These are phyloP conservation scores for Aspergillus puulaauensis DNA, from an alignment of 2,329 filamentous ascomycete species.

Conservation along the genomic window DNA sequence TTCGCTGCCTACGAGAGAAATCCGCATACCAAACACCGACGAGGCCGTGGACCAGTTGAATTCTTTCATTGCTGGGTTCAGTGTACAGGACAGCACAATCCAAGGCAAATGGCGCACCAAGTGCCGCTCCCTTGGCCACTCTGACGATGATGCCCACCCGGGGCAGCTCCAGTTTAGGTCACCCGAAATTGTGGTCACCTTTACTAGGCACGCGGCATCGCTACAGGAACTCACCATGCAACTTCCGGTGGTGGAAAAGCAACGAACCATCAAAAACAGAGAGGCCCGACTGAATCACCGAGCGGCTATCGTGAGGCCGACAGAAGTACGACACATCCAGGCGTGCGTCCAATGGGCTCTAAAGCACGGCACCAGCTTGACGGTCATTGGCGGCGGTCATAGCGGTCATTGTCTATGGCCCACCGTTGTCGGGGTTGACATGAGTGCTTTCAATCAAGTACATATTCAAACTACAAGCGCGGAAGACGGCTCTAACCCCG, in stretches of 20 bases:
- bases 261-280: conserved; percentile 37
- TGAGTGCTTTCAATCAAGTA: conserved; percentile 56
- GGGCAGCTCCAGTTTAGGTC: conserved; percentile 48
- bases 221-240: conserved; percentile 45
- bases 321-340: conserved; percentile 51
- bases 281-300: conserved; percentile 50
- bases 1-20: conserved; percentile 46
- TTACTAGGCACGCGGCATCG: conserved; percentile 47
- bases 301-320: conserved; percentile 49
- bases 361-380: conserved; percentile 46
- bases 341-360: conserved; percentile 58
- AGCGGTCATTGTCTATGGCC: conserved; percentile 58
- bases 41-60: conserved; percentile 51
- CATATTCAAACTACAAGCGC: conserved; percentile 36
- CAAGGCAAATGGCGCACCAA: conserved; percentile 50
- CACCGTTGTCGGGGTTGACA: conserved; percentile 57
- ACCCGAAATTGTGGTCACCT: conserved; percentile 53
- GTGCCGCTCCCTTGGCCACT: conserved; percentile 51
- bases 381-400: conserved; percentile 59
- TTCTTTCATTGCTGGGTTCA: conserved; percentile 52
- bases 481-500: conserved; percentile 4
- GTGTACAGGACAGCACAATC: conserved; percentile 35
- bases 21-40: conserved; percentile 48
- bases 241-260: conserved; percentile 33
- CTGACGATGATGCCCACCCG: conserved; percentile 30